Evolutionary conservation across 495 filamentous ascomycete species (phyloP).

Genomic region (Daldinia decipiens): DNA sequence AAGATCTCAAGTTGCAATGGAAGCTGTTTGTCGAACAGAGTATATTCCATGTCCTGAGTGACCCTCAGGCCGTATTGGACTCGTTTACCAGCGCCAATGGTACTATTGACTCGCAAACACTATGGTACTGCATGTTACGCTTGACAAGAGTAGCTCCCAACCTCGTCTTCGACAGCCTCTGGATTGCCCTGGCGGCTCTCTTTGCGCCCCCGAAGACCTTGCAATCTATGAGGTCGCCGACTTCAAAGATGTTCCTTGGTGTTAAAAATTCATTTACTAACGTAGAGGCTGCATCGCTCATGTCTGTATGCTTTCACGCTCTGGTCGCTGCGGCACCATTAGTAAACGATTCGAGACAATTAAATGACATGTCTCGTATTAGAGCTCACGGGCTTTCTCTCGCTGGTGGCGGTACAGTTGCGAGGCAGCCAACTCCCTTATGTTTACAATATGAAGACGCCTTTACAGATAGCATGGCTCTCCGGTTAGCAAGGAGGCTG

Average conservation of each 20-base stretch:
- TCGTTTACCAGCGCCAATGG: slow-evolving; percentile 69
- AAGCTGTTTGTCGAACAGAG: slow-evolving; percentile 75
- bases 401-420: slow-evolving; percentile 48
- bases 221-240: slow-evolving; percentile 54
- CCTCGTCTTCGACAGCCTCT: slow-evolving; percentile 79
- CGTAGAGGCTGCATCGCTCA: slow-evolving; percentile 58
- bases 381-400: slow-evolving; percentile 58
- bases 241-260: slow-evolving; percentile 53
- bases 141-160: slow-evolving; percentile 61
- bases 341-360: slow-evolving; percentile 53
- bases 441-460: slow-evolving; percentile 66
- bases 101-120: slow-evolving; percentile 60
- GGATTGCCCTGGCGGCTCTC: slow-evolving; percentile 73
- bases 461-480: slow-evolving; percentile 61
- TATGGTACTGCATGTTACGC: slow-evolving; percentile 63
- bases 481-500: slow-evolving; percentile 61
- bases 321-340: slow-evolving; percentile 63
- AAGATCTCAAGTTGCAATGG: slow-evolving; percentile 56
- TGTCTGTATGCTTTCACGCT: slow-evolving; percentile 65
- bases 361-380: slow-evolving; percentile 64
- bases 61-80: slow-evolving; percentile 67
- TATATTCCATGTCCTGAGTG: slow-evolving; percentile 77
- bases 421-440: slow-evolving; percentile 55
- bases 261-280: slow-evolving; percentile 52
- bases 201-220: slow-evolving; percentile 73